phyloP scores from a whole-genome alignment of 2,329 filamentous ascomycete genomes.

The Fusarium dlaminii region DNA sequence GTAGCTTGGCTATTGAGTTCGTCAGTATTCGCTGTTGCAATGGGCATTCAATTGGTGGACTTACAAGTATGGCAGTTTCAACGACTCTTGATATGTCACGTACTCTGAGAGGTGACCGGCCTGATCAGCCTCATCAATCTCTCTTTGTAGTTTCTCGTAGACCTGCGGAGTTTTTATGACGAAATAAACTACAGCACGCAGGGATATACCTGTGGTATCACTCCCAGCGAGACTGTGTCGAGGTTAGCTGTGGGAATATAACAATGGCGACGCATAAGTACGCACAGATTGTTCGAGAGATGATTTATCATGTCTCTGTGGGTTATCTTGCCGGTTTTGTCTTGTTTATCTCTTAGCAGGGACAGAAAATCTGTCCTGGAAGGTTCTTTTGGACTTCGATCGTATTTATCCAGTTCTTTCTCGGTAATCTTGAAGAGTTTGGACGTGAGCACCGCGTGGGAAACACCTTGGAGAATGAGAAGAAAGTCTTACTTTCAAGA shows the following conservation, averaged over 20 bases:
- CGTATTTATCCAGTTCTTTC: not conserved
- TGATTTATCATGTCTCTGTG: not conserved
- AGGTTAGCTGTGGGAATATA: not conserved
- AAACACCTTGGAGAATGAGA: not conserved
- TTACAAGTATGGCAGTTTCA: not conserved
- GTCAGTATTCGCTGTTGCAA: not conserved
- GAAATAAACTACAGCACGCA: not conserved
- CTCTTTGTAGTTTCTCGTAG: rapidly evolving
- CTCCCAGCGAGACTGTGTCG: not conserved
- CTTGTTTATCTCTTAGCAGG: not conserved
- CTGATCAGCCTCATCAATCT: not conserved
- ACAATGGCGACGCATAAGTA: rapidly evolving
- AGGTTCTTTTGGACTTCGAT: not conserved
- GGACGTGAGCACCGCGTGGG: too few relatives aligned
- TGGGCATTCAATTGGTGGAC: rapidly evolving
- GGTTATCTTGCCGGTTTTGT: not conserved
- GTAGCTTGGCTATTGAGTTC: not conserved
- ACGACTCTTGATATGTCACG: not conserved
- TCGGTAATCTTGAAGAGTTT: not conserved
- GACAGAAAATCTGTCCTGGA: not conserved
- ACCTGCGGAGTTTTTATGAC: not conserved
- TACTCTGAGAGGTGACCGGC: not conserved
- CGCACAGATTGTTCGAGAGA: not conserved
- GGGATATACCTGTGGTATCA: not conserved
- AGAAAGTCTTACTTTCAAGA: not conserved